These are phyloP conservation scores for Tillandsia fasciculata DNA, from an alignment of 176 grass and related monocot genomes.

Conservation along the genomic window DNA sequence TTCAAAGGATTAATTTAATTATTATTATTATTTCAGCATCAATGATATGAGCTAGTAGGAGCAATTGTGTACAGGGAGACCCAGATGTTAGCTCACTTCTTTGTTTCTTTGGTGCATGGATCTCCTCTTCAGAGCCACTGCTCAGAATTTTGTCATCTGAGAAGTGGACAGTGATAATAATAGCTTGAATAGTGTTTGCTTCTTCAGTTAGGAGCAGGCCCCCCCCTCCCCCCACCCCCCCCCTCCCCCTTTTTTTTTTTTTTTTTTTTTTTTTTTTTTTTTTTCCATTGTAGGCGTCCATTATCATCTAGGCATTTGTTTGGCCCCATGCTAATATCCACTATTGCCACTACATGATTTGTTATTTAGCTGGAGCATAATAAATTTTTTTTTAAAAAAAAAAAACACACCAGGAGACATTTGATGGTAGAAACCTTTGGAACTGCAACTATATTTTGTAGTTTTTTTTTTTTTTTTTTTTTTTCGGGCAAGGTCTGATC, in stretches of 20 bases:
- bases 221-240: no score
- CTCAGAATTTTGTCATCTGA: conserved; percentile 16
- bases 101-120: not conserved
- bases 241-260: no score
- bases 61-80: not conserved
- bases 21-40: not conserved
- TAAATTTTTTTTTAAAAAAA: no score
- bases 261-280: not conserved
- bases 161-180: conserved; percentile 3
- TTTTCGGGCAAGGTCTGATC: no score
- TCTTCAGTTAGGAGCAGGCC: not conserved
- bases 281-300: not conserved
- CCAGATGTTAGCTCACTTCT: not conserved
- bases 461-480: no score
- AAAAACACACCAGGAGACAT: no score
- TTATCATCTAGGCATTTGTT: not conserved
- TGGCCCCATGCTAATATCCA: not conserved
- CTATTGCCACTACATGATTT: no score
- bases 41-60: not conserved
- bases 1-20: not conserved
- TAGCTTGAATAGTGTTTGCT: conserved; percentile 5
- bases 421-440: no score
- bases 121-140: not conserved
- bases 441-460: no score
- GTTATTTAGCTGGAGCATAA: no score